Evolutionary conservation across 1,139 yeast genomes (phyloP), one percentile per base, ranked within the genome.

Genomic region (Geotrichum armillariae): DNA sequence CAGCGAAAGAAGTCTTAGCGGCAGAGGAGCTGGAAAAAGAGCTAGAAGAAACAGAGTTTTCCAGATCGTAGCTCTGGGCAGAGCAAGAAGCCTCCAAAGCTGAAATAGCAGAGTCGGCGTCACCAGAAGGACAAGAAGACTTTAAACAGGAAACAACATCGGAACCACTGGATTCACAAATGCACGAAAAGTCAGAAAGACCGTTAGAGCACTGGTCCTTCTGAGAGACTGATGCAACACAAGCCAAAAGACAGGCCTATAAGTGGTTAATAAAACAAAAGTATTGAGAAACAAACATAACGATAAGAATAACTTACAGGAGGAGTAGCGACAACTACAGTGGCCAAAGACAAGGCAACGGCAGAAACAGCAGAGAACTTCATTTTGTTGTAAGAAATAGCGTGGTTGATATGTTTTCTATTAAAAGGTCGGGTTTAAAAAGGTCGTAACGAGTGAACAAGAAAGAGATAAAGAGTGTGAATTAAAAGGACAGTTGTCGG

Each of bases 181-280:
- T 71, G 74, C 95, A 87, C 47, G 69, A 61, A 57, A 85, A 73
- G 65, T 83, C 81, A 66, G 77, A 77, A 66, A 87, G 71, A 52
- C 82, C 74, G 52, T 71, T 60, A 68, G 91, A 83, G 43, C 72
- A 62, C 46, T 80, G 69, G 42, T 78, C 73, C 14, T 66, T 60
- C 65, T 77, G 78, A 60, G 79, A 75, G 49, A 85, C 90, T 63
- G 80, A 77, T 52, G 87, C 77, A 54, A 85, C 93, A 78, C 96
- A 89, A 41, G 95, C 95, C 67, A 89, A 76, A 60, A 89, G 74
- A 75, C 96, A 89, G 41, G 96, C 96, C 29, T 25, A 56, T 94
- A 25, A 25, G 29, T 25, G 11, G 29, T 25, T 7, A 25, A 18
- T 17, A 17, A 7, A 2, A 35, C 23, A 37, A 22, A 20, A 22